A percentile compares a stretch with the other conserved stretches of the same genome.
Conservation (phyloP, 371 early-diverging fungal genomes). For the Mucor circinelloides region DNA sequence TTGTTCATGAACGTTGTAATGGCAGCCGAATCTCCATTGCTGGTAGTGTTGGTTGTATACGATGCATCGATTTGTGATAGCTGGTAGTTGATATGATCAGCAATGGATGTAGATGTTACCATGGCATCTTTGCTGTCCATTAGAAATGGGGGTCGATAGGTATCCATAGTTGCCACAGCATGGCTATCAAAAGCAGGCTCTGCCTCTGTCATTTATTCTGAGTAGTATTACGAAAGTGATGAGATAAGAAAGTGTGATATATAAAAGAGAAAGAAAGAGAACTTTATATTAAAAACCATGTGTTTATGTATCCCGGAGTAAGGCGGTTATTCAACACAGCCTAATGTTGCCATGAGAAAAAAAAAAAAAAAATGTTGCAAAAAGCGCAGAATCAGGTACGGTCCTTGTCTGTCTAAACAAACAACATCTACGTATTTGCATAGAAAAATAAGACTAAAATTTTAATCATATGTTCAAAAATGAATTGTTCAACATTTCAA, state of each 20-base stretch:
- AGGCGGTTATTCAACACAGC: too few species aligned
- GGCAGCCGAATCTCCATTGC: not conserved
- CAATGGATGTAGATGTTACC: conserved; percentile 5
- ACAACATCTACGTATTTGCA: too few species aligned
- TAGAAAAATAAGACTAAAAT: too few species aligned
- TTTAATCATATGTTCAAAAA: too few species aligned
- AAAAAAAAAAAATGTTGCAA: too few species aligned
- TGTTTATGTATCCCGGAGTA: too few species aligned
- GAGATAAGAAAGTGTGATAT: not conserved
- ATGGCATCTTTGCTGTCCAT: conserved; percentile 10
- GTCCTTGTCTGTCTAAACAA: too few species aligned
- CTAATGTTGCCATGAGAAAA: too few species aligned
- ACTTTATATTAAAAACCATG: not conserved
- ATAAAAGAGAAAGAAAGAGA: not conserved
- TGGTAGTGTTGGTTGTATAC: not conserved
- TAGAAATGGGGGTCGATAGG: conserved; percentile 11
- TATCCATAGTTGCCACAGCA: conserved; percentile 10
- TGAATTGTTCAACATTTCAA: too few species aligned
- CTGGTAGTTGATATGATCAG: conserved; percentile 26
- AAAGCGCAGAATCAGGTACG: too few species aligned
- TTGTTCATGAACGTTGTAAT: conserved; percentile 7
- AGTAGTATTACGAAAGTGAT: not conserved
- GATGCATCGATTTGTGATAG: conserved; percentile 17
- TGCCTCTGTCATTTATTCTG: conserved; percentile 17
- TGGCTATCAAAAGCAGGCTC: conserved; percentile 16